Conservation (phyloP, 306 rosid genomes). For the Vicia faba region DNA sequence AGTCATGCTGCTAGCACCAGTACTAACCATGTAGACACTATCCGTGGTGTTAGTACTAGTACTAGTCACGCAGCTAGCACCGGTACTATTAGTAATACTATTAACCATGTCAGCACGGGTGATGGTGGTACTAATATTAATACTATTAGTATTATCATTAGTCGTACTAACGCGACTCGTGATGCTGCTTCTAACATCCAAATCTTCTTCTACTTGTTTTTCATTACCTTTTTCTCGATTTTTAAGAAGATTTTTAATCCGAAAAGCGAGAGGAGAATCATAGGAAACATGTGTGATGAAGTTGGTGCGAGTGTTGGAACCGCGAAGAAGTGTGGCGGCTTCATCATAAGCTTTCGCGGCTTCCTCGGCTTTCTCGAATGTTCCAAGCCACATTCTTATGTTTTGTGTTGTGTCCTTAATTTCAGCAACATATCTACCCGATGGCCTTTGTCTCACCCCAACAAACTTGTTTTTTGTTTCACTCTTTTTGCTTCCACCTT, state of each 20-base stretch:
- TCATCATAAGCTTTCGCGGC: slow-evolving; percentile 91
- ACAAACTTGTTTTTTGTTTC: slow-evolving; percentile 54
- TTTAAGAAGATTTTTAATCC: slow-evolving; percentile 64
- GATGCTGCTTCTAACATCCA: background rate
- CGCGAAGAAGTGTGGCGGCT: slow-evolving; percentile 91
- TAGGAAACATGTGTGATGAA: slow-evolving; percentile 64
- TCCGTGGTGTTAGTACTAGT: background rate
- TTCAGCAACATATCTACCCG: slow-evolving; percentile 97
- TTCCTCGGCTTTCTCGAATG: slow-evolving; percentile 83
- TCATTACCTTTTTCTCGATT: slow-evolving; percentile 34
- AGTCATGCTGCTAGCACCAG: slow-evolving; percentile 5
- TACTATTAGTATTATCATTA: background rate
- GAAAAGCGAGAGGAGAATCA: slow-evolving; percentile 76
- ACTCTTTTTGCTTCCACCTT: slow-evolving; percentile 49
- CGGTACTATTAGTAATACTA: background rate
- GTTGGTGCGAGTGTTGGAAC: slow-evolving; percentile 82
- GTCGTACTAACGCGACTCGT: background rate
- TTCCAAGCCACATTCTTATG: slow-evolving; percentile 97
- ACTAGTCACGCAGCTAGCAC: background rate
- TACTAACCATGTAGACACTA: background rate
- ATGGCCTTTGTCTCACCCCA: slow-evolving; percentile 88
- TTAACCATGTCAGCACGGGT: background rate
- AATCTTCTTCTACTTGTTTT: slow-evolving; percentile 19
- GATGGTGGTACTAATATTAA: background rate
- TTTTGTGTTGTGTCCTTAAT: slow-evolving; percentile 84